These are phyloP conservation scores for Juncus inflexus DNA, from an alignment of 176 grass and related monocot genomes.

Conservation along the genomic window DNA sequence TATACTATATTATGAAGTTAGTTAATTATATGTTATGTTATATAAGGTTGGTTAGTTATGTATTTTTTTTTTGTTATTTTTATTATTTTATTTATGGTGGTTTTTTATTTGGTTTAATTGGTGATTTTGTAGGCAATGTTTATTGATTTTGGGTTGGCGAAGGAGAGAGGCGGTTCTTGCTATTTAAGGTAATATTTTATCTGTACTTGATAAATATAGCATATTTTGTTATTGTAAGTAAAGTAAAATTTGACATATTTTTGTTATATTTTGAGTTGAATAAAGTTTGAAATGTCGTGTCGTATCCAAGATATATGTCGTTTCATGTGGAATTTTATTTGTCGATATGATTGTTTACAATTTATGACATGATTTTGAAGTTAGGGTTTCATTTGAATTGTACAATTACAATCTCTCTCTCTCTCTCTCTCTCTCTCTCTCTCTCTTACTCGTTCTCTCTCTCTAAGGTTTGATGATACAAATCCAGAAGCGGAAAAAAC, in stretches of 20 bases:
- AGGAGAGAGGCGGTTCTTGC: conserved; percentile 84
- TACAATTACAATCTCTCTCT: background rate
- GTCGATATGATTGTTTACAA: too few relatives aligned
- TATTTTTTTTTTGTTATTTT: background rate
- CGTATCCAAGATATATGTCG: too few relatives aligned
- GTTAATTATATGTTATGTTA: too few relatives aligned
- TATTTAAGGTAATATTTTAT: conserved; percentile 67
- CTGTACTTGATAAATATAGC: background rate
- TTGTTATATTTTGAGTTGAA: too few relatives aligned
- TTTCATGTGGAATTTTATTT: too few relatives aligned
- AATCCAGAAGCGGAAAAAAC: conserved; percentile 96
- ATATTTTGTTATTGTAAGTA: too few relatives aligned
- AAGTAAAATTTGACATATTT: too few relatives aligned
- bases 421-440: conserved; percentile 7
- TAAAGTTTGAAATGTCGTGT: too few relatives aligned
- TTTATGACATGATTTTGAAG: too few relatives aligned
- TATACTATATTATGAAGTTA: too few relatives aligned
- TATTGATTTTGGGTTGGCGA: conserved; percentile 95
- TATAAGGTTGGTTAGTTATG: too few relatives aligned
- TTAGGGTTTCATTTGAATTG: too few relatives aligned
- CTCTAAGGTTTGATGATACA: conserved; percentile 97
- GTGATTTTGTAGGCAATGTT: conserved; percentile 80
- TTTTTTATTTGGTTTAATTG: background rate
- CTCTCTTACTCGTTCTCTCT: conserved; percentile 4
- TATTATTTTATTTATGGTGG: background rate